phyloP scores from a whole-genome alignment of 768 basidiomycete genomes.

The Boletus fagicola region DNA sequence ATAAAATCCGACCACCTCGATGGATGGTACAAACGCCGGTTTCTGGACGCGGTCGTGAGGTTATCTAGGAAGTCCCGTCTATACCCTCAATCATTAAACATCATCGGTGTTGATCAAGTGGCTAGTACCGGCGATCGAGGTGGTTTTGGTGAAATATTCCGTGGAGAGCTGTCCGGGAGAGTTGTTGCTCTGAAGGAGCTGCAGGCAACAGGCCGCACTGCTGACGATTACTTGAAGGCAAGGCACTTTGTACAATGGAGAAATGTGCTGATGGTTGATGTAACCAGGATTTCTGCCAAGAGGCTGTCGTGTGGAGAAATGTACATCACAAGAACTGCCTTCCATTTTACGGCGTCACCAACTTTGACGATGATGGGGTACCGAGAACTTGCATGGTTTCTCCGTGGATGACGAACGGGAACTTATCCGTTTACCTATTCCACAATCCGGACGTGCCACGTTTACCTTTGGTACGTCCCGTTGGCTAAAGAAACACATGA shows the following conservation, averaged over 20 bases:
- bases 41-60: conserved; percentile 29
- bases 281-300: conserved; percentile 28
- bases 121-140: conserved; percentile 21
- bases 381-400: conserved; percentile 22
- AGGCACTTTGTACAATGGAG: background rate
- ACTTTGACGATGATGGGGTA: conserved; percentile 7
- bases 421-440: conserved; percentile 32
- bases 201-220: conserved; percentile 17
- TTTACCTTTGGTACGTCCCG: conserved; percentile 32
- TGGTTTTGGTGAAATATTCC: conserved; percentile 35
- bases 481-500: background rate
- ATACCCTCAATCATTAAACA: conserved; percentile 29
- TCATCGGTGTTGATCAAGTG: conserved; percentile 16
- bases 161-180: conserved; percentile 26
- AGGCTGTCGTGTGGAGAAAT: conserved; percentile 34
- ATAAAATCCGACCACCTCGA: conserved; percentile 22
- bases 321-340: conserved; percentile 30
- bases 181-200: conserved; percentile 34
- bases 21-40: conserved; percentile 28
- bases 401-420: conserved; percentile 30
- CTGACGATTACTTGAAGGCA: conserved; percentile 29
- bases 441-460: conserved; percentile 27
- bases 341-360: conserved; percentile 31
- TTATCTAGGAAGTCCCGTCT: conserved; percentile 30
- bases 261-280: conserved; percentile 2